These are phyloP conservation scores for Adansonia gregorii DNA, from an alignment of 441 rosid species.

Conservation along the genomic window DNA sequence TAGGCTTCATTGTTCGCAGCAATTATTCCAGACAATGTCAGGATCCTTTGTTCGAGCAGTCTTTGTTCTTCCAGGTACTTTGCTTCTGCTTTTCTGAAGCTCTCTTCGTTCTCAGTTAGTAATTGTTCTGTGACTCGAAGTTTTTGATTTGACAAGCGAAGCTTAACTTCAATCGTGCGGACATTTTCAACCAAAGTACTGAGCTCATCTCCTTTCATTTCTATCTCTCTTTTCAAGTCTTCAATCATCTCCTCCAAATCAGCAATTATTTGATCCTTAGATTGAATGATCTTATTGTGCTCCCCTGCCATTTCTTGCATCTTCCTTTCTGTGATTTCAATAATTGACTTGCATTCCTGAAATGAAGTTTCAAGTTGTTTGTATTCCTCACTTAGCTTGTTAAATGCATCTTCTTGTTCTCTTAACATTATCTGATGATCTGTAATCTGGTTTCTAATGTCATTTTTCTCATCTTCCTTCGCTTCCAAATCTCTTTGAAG, in stretches of 20 bases:
- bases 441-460: conserved; percentile 37
- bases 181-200: conserved; percentile 56
- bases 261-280: conserved; percentile 49
- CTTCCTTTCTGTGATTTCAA: conserved; percentile 62
- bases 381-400: conserved; percentile 44
- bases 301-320: conserved; percentile 55
- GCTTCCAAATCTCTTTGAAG: conserved; percentile 60
- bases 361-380: conserved; percentile 42
- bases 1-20: conserved; percentile 48
- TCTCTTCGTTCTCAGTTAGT: conserved; percentile 75
- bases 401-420: conserved; percentile 48
- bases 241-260: conserved; percentile 61
- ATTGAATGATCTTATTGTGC: conserved; percentile 36
- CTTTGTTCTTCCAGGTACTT: conserved; percentile 62
- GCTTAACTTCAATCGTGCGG: conserved; percentile 73
- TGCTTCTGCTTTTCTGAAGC: conserved; percentile 60
- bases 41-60: conserved; percentile 55
- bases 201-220: conserved; percentile 78
- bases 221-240: conserved; percentile 70
- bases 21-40: conserved; percentile 42
- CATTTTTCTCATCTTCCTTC: conserved; percentile 52
- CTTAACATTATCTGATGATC: conserved; percentile 53
- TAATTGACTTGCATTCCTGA: conserved; percentile 50
- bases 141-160: conserved; percentile 92
- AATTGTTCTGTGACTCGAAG: conserved; percentile 87